phyloP scores from a whole-genome alignment of 345 rosid species.

The Eutrema japonicum region DNA sequence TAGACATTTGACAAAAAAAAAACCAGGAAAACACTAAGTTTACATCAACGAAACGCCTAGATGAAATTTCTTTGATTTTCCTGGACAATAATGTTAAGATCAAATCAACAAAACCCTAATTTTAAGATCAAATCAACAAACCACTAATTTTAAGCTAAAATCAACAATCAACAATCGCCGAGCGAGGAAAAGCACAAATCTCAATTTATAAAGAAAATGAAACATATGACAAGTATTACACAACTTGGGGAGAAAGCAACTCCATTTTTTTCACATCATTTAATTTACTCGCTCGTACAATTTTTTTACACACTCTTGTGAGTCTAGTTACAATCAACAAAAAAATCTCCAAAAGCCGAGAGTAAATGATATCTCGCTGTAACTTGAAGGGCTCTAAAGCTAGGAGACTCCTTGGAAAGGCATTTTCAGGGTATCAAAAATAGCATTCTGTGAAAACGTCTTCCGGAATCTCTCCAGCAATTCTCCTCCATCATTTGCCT shows the following conservation, averaged over 20 bases:
- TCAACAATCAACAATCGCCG: too few relatives aligned
- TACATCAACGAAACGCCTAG: too few relatives aligned
- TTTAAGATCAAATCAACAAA: too few relatives aligned
- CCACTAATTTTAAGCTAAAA: too few relatives aligned
- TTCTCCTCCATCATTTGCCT: constrained; percentile 96
- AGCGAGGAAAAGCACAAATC: too few relatives aligned
- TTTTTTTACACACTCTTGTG: constrained; percentile 23
- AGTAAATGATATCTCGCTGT: constrained; percentile 5
- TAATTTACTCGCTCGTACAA: constrained; percentile 10
- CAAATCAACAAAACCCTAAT: too few relatives aligned
- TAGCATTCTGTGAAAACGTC: constrained; percentile 85
- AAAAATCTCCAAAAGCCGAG: constrained; percentile 22
- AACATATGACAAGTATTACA: too few relatives aligned
- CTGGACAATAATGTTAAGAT: too few relatives aligned
- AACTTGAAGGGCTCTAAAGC: not conserved
- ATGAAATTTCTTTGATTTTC: too few relatives aligned
- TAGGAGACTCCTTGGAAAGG: constrained; percentile 84
- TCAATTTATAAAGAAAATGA: too few relatives aligned
- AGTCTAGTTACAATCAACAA: constrained; percentile 40
- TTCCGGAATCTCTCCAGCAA: constrained; percentile 80
- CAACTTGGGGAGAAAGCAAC: constrained; percentile 22
- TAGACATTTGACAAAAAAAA: too few relatives aligned
- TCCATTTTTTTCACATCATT: constrained; percentile 27
- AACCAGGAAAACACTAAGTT: too few relatives aligned
- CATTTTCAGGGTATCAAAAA: constrained; percentile 83